Evolutionary conservation across 352 stramenopile species (phyloP), one percentile per base, ranked within the genome.

Genomic region (Peronospora belbahrii): DNA sequence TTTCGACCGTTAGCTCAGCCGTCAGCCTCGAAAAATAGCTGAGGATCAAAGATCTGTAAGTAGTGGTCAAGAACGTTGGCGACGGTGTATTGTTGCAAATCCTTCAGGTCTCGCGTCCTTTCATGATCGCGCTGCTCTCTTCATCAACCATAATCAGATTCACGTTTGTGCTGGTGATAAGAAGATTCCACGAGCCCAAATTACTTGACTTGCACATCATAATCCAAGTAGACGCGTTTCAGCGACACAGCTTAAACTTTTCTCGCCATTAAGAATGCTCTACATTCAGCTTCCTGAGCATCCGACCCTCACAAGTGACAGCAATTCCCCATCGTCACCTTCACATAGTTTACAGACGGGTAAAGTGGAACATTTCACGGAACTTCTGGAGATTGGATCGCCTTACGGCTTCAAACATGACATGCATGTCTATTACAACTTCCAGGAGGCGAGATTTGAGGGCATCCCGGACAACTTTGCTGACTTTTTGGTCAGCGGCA

Each of bases 361-460:
- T 31, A 48, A 30, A 11, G 65, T 75, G 19, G 63, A 65, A 48
- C 35, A 70, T 18, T 42, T 67, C 13, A 40, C 59, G 10, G 45
- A 49, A 20, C 47, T 66, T 37, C 57, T 74, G 32, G 74, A 83
- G 46, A 92, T 94, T 47, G 74, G 80, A 4, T 60, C 73, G 24
- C 83, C 83, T 14, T 91, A 82, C 52, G 81, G 56, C 35, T 68
- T 93, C 22, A 73, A 79, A 17, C 83, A 94, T 43, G 79, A 90
- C 56, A 60, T 94, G 36, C 82, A 94, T 52, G 76, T 95, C 30
- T 68, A 74, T 48, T 95, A 92, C 69, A 93, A 95, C 60, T 89
- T 79, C 52, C 59, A 84, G 30, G 72, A 86, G 33, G 80, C 80
- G n/a, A 68, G 83, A 8, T 95, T 88, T 52, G 85, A 94, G 46